These are phyloP conservation scores for Rhizomucor pusillus DNA, from an alignment of 371 early-diverging fungal genomes.

Conservation along the genomic window DNA sequence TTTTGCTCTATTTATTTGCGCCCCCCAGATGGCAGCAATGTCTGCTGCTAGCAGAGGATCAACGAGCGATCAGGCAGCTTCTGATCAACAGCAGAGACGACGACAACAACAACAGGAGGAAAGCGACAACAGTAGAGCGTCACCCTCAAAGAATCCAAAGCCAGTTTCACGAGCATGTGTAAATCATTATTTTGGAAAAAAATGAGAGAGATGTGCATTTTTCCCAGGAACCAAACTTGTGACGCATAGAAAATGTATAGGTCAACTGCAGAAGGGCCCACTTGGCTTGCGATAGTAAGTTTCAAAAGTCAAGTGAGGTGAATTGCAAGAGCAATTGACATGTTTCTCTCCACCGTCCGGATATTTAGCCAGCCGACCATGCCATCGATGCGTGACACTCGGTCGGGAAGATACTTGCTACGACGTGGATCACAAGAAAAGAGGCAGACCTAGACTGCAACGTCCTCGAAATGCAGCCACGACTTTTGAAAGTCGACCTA, in stretches of 20 bases:
- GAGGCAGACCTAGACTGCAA: slow-evolving; percentile 73
- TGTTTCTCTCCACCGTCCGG: too few relatives aligned
- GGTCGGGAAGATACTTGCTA: slow-evolving; percentile 71
- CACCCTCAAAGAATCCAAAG: background rate
- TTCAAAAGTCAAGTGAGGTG: background rate
- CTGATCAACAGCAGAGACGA: background rate
- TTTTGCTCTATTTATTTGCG: background rate
- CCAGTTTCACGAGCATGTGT: slow-evolving; percentile 7
- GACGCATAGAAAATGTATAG: slow-evolving; percentile 11
- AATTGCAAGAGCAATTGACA: too few relatives aligned
- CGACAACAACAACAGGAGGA: background rate
- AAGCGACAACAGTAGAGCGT: background rate
- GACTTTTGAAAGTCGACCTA: slow-evolving; percentile 4
- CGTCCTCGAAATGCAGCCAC: slow-evolving; percentile 30
- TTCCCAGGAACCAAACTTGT: background rate
- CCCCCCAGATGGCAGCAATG: background rate
- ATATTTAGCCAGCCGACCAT: slow-evolving; percentile 62
- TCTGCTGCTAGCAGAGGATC: background rate
- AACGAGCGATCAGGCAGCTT: too few relatives aligned
- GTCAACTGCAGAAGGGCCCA: slow-evolving; percentile 46
- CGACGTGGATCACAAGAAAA: slow-evolving; percentile 78
- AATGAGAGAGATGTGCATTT: background rate
- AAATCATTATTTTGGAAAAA: background rate
- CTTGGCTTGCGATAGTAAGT: slow-evolving; percentile 49
- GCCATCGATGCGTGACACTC: slow-evolving; percentile 69